Evolutionary conservation across 208 protist species (phyloP), one percentile per base, ranked within the genome.

Genomic region (Leishmania martiniquensis): DNA sequence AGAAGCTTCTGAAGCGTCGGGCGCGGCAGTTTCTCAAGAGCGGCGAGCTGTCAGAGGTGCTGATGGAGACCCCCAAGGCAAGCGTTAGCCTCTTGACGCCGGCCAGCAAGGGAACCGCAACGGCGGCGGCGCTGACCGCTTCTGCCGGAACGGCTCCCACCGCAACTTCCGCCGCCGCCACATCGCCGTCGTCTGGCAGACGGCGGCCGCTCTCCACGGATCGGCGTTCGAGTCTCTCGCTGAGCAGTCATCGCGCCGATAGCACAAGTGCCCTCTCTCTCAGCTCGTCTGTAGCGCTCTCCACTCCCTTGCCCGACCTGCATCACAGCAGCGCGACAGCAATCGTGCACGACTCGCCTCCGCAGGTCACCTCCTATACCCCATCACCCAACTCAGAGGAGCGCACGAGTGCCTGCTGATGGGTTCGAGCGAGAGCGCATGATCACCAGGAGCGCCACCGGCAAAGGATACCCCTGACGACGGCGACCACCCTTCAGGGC

Each of bases 31-130:
- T 89, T 49, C 47, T 93, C 51, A 86, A 85, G 73, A 73, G 78
- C 15, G 89, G 89, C 13, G 81, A 72, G 32, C 79, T 93, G 62
- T 77, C 85, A 54, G 87, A 91, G 65, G 85, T 88, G 66, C 39
- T 47, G 55, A 85, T 85, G 81, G 79, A 85, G 85, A 76, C 70
- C 52, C 70, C 73, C 22, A 72, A 49, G 51, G 78, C 66, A 52
- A 69, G n/a, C 51, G 69, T 29, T 6, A 55, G 32, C 5, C 42
- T 81, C 42, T 32, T 72, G 60, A 25, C 77, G 2, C 49, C 62
- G n/a, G 72, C 71, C 1, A 32, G 59, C 29, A 25, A 65, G 55
- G 78, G 42, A 20, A 73, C 44, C 25, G 65, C 20, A 25, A n/a
- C 62, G 9, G 47, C 34, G 49, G 72, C 45, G 2, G 72, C 42